Conservation (phyloP, 2,329 filamentous ascomycete genomes). For the Penicillium crustosum region DNA sequence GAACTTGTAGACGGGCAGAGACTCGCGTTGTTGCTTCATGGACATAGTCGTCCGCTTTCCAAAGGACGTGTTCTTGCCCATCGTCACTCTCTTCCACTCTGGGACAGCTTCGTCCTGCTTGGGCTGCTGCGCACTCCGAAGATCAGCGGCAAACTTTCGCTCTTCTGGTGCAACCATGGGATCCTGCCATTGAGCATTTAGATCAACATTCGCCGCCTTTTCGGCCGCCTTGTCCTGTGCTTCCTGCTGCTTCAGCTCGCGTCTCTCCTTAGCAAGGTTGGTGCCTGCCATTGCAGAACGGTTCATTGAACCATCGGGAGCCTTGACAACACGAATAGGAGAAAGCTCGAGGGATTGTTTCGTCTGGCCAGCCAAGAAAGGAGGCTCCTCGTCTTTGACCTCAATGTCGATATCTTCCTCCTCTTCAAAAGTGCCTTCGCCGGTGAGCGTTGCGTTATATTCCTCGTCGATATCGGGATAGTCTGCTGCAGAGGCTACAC, state of each 20-base stretch:
- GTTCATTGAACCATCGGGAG: slow-evolving; percentile 97
- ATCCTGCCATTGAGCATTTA: slow-evolving; percentile 92
- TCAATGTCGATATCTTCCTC: slow-evolving; percentile 98
- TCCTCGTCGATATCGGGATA: slow-evolving; percentile 95
- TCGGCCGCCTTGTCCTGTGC: slow-evolving; percentile 74
- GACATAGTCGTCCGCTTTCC: slow-evolving; percentile 86
- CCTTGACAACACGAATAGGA: slow-evolving; percentile 94
- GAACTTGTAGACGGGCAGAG: slow-evolving; percentile 85
- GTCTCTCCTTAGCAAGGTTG: slow-evolving; percentile 80
- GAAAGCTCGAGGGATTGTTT: slow-evolving; percentile 94
- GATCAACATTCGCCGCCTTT: slow-evolving; percentile 72
- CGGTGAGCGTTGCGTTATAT: slow-evolving; percentile 81
- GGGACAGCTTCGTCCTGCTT: slow-evolving; percentile 69
- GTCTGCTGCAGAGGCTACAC: slow-evolving; percentile 86
- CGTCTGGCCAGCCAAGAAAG: slow-evolving; percentile 92
- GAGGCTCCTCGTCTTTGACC: slow-evolving; percentile 91
- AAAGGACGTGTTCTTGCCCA: slow-evolving; percentile 74
- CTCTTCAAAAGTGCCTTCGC: slow-evolving; percentile 83
- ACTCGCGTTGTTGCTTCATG: slow-evolving; percentile 92
- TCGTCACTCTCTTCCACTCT: slow-evolving; percentile 87
- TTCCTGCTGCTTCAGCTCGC: slow-evolving; percentile 86
- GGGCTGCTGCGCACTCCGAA: slow-evolving; percentile 65
- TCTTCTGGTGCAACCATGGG: slow-evolving; percentile 87
- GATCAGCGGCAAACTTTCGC: slow-evolving; percentile 83
- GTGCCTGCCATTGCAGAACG: slow-evolving; percentile 93